phyloP scores from a whole-genome alignment of 768 basidiomycete genomes.

The Symmetrospora coprosmae region DNA sequence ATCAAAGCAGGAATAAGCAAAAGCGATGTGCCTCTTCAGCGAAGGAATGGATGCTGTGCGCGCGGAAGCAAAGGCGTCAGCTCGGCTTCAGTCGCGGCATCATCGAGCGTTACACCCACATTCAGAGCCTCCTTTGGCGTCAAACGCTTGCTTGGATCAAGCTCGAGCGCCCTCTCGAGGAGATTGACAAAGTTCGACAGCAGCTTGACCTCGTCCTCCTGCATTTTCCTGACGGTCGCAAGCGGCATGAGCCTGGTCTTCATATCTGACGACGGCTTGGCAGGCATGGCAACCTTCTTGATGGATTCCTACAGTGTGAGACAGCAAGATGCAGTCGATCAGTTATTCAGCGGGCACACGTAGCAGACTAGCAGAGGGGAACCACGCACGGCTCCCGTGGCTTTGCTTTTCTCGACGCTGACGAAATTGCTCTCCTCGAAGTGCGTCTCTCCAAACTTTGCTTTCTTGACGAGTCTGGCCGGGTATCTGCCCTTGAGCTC shows the following conservation, averaged over 20 bases:
- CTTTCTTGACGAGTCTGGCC: constrained; percentile 82
- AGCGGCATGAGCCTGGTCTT: constrained; percentile 68
- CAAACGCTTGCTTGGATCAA: constrained; percentile 74
- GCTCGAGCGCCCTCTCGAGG: constrained; percentile 71
- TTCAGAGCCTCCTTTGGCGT: constrained; percentile 76
- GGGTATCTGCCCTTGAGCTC: constrained; percentile 90
- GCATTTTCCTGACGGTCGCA: constrained; percentile 54
- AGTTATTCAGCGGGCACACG: not conserved
- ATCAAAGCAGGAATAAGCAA: not conserved
- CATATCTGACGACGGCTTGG: constrained; percentile 69
- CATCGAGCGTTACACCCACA: not conserved
- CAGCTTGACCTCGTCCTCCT: constrained; percentile 75
- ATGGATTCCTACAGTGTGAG: constrained; percentile 62
- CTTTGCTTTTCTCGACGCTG: constrained; percentile 66
- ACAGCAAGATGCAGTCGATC: not conserved
- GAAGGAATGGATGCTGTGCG: constrained; percentile 22
- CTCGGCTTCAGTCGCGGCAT: not conserved
- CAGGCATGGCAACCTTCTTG: constrained; percentile 58
- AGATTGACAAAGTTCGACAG: constrained; percentile 70
- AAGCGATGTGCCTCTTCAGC: not conserved
- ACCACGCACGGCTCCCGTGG: constrained; percentile 67
- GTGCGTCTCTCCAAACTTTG: constrained; percentile 75
- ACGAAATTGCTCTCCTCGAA: constrained; percentile 81
- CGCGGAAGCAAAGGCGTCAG: not conserved
- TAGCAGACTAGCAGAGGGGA: not conserved